Percentiles rank a stretch among this genome's conserved stretches.
Evolutionary conservation across 2,329 filamentous ascomycete species (phyloP).

Genomic region (Apiospora arundinis): DNA sequence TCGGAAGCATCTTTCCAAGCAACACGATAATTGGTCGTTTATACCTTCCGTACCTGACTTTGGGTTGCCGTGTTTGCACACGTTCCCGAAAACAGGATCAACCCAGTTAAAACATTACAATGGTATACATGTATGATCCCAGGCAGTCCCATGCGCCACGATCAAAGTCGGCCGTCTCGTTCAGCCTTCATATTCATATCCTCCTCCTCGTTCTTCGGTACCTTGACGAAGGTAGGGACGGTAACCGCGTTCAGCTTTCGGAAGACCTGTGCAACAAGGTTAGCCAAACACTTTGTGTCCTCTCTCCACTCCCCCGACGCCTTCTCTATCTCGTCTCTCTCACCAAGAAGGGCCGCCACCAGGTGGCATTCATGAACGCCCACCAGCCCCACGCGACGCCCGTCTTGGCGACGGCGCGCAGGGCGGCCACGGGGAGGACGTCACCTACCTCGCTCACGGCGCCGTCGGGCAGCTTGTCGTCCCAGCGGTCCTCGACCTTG

Average conservation of each 20-base stretch:
- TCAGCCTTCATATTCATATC: constrained; percentile 41
- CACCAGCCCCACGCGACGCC: constrained; percentile 26
- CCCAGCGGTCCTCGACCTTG: constrained; percentile 46
- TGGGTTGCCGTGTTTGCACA: not conserved
- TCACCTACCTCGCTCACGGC: constrained; percentile 42
- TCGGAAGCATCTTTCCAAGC: not conserved
- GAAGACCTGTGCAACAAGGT: constrained; percentile 35
- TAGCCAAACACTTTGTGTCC: constrained; percentile 19
- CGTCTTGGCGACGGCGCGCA: not conserved
- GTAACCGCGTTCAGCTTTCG: constrained; percentile 45
- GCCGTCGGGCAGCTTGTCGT: constrained; percentile 44
- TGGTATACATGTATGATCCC: not conserved
- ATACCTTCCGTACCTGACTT: not conserved
- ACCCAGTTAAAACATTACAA: not conserved
- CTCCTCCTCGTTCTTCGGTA: constrained; percentile 44
- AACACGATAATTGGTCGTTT: not conserved
- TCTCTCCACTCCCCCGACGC: not conserved
- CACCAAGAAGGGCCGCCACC: constrained; percentile 32
- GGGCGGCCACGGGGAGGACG: not conserved
- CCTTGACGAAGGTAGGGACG: constrained; percentile 42
- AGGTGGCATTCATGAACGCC: constrained; percentile 28
- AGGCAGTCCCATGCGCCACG: not conserved
- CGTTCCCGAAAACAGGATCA: not conserved
- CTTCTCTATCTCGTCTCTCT: constrained; percentile 24
- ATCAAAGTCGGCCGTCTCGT: constrained; percentile 31